phyloP scores from a whole-genome alignment of 306 rosid genomes.

The Morella rubra region DNA sequence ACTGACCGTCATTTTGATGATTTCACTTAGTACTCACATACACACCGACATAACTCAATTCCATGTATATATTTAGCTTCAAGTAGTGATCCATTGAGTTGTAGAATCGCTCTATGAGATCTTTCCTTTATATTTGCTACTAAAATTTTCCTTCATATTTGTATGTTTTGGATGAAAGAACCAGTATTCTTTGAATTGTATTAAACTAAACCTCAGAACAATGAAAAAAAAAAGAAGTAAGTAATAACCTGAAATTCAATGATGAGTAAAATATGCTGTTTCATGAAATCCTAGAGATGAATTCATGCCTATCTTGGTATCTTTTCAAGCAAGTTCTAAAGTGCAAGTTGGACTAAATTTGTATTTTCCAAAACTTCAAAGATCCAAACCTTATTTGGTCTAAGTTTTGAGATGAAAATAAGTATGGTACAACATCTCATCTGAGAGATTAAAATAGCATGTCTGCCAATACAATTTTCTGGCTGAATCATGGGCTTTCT shows the following conservation, averaged over 20 bases:
- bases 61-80: not conserved
- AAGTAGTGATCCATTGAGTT: too few species aligned
- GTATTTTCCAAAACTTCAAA: not conserved
- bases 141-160: not conserved
- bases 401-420: not conserved
- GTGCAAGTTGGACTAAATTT: not conserved
- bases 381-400: not conserved
- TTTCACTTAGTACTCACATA: not conserved
- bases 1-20: not conserved
- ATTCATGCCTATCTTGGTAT: not conserved
- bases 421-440: not conserved
- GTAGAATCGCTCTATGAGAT: too few species aligned
- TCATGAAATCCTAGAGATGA: not conserved
- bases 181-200: not conserved
- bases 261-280: not conserved
- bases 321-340: not conserved
- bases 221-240: not conserved
- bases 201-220: not conserved
- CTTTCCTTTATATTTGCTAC: too few species aligned
- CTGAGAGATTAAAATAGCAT: not conserved
- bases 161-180: not conserved
- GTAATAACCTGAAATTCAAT: not conserved
- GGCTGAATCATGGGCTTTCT: not conserved
- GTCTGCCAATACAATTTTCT: not conserved
- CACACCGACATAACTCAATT: not conserved